Base-by-base conservation (phyloP, 495 filamentous ascomycete genomes). In the Aspergillus steynii region DNA sequence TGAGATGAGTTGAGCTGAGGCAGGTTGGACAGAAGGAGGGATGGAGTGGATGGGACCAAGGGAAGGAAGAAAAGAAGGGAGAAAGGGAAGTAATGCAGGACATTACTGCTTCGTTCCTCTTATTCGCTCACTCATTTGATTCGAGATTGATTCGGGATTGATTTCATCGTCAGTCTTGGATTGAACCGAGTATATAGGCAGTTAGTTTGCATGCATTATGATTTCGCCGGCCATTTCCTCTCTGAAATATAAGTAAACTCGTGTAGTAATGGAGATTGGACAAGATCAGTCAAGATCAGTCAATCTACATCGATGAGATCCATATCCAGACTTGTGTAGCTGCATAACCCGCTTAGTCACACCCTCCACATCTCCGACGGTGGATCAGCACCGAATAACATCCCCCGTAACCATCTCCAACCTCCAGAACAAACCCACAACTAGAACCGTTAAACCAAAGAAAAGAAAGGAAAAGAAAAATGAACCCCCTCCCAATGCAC, bases 11-110 rank as follows among this genome's bases (percentile, higher is more conserved):
- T 20, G 20, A 29, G 25, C 25, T 60, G 42, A 51, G 27, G 42
- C 4, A 46, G 58, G 51, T 53, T 32, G 10, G 53, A 46, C 6
- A 50, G 52, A 47, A 56, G 8, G 46, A 50, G 29, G 53, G 53
- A 51, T 0, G 53, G 15, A 56, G 29, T n/a, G 31, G 49, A 25
- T 20, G 47, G 26, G 25, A 56, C 27, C 25, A 57, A 53, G 31
- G 28, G 37, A 31, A 8, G n/a, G 52, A 55, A 58, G 31, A 53
- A 58, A 53, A 52, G n/a, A 60, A n/a, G 55, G 46, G 64, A 31
- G 51, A 28, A 29, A 50, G 58, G n/a, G 55, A 53, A 45, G 42
- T 25, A 32, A 25, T 46, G 9, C 45, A 42, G 50, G 8, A 26
- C 27, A 50, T 54, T 37, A 34, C 25, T 42, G 37, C 37, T 42